Base-by-base conservation (phyloP, 179 eudicot genomes). In the Spinacia oleracea region DNA sequence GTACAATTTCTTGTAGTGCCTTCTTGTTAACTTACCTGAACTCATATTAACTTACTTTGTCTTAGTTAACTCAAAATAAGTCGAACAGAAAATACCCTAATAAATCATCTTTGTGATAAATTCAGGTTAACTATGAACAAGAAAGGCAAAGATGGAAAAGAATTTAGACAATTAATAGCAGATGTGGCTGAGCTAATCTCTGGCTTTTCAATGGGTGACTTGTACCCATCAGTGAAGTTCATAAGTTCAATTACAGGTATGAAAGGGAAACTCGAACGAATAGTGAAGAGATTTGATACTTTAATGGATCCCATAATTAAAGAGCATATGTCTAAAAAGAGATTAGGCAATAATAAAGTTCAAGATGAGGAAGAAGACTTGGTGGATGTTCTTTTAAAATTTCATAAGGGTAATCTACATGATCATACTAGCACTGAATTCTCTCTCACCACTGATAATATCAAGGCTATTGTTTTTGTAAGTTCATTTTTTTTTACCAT, bases 221-320 rank as follows among this genome's bases (percentile, higher is more conserved):
- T 50, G 55, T 50, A 50, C 14, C 64, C 32, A 6, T 59, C 64
- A 1, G 5, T 59, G 31, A 59, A 23, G 5, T 59, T 59, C 32
- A 3, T 59, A 59, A 59, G 31, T 59, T 6, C 32, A 8, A 56
- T 56, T 56, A 56, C 11, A 6, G 64, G 64, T 59, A 59, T 59
- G 64, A 59, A 59, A 59, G 31, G 31, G 32, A 59, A 59, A 21
- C 64, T 59, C 64, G 11, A 59, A 25, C 4, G 64, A 32, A 23
- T 69, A 42, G 55, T 23, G 0, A 69, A 23, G 20, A 69, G 73
- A 69, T 5, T 43, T 40, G 73, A 69, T 23, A 69, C 4, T 21
- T 4, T 69, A 11, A 69, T 69, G 53, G 53, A 69, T 69, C 73
- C 73, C 32, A 69, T 69, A 10, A 43, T 69, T n/a, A 43, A 69